A percentile compares a stretch with the other conserved stretches of the same genome.
These are phyloP conservation scores for Yamadazyma sp. DNA, from an alignment of 805 yeast species.

Conservation along the genomic window DNA sequence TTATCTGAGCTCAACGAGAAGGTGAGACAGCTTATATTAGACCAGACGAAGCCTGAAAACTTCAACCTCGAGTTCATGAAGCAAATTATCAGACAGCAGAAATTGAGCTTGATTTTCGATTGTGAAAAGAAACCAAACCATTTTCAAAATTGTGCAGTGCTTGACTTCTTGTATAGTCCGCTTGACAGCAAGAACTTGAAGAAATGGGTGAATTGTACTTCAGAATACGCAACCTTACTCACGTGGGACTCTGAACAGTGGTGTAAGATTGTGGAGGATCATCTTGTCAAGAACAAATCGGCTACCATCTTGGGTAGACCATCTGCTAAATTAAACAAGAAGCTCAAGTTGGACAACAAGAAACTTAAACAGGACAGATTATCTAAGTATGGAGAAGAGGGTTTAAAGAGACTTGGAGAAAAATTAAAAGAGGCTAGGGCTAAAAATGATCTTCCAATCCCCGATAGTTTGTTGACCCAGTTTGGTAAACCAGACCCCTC, in stretches of 20 bases:
- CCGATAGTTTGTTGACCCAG: slow-evolving; percentile 56
- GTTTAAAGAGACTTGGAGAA: slow-evolving; percentile 51
- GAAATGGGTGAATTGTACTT: slow-evolving; percentile 52
- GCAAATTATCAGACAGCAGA: slow-evolving; percentile 66
- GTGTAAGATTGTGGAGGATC: slow-evolving; percentile 52
- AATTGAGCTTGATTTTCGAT: slow-evolving; percentile 57
- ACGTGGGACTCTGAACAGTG: slow-evolving; percentile 69
- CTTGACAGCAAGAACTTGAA: slow-evolving; percentile 57
- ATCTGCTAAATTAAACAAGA: slow-evolving; percentile 56
- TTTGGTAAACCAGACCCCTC: slow-evolving; percentile 77
- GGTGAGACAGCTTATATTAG: slow-evolving; percentile 50
- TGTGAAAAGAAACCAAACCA: slow-evolving; percentile 63
- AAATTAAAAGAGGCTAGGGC: slow-evolving; percentile 61
- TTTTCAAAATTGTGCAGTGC: slow-evolving; percentile 66
- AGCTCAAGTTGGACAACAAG: slow-evolving; percentile 51
- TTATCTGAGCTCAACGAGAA: slow-evolving; percentile 53
- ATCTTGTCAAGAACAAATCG: slow-evolving; percentile 60
- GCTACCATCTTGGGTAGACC: slow-evolving; percentile 74
- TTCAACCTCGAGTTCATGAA: slow-evolving; percentile 66
- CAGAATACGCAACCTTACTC: slow-evolving; percentile 57
- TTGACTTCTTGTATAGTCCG: slow-evolving; percentile 79
- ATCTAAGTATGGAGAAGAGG: slow-evolving; percentile 54
- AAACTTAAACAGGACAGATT: slow-evolving; percentile 50
- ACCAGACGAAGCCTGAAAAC: slow-evolving; percentile 48
- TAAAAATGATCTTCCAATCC: slow-evolving; percentile 75